Evolutionary conservation across 306 rosid species (phyloP), one percentile per base, ranked within the genome.

Genomic region (Datisca glomerata): DNA sequence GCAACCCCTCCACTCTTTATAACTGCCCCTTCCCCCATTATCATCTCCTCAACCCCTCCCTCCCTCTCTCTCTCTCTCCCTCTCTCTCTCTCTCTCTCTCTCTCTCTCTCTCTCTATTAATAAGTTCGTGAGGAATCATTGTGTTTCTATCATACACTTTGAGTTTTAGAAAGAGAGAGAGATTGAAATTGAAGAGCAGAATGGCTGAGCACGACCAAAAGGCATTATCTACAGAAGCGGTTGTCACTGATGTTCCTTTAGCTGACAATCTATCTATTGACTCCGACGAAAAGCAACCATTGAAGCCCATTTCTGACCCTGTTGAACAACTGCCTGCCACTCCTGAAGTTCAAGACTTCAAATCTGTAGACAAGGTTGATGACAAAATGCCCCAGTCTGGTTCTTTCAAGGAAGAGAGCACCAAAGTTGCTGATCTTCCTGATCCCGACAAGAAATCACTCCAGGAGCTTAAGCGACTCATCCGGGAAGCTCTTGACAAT

Each of bases 351-450:
- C 71, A 64, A 8, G 51, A 61, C 3, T 52, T 72, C 7, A 68
- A 71, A 47, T 46, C 74, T 24, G 31, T 16, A 0, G 36, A 9
- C 3, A 57, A 41, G 0, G 11, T 0, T 2, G 70, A 58, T 32
- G 67, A 59, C 1, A 65, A 59, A 14, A 20, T 65, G 3, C 43
- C 76, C 0, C 60, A 63, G 17, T 63, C 70, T 0, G 64, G 38
- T 47, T 68, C 72, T 0, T 79, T 79, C 43, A 65, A 75, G 53
- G 91, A 79, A 59, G 84, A 79, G 59, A 79, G 78, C 49, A 75
- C 52, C 33, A 60, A 31, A 8, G 73, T 79, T 32, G 46, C 75
- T 4, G 91, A 79, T 16, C 66, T 79, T 24, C 55, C 78, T 0
- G 80, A 71, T 2, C 12, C 41, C 2, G 70, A 79, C 60, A 79